A percentile compares a stretch with the other conserved stretches of the same genome.
These are phyloP conservation scores for Oenanthe sinensis DNA, from an alignment of 129 eudicot genomes.

Conservation along the genomic window DNA sequence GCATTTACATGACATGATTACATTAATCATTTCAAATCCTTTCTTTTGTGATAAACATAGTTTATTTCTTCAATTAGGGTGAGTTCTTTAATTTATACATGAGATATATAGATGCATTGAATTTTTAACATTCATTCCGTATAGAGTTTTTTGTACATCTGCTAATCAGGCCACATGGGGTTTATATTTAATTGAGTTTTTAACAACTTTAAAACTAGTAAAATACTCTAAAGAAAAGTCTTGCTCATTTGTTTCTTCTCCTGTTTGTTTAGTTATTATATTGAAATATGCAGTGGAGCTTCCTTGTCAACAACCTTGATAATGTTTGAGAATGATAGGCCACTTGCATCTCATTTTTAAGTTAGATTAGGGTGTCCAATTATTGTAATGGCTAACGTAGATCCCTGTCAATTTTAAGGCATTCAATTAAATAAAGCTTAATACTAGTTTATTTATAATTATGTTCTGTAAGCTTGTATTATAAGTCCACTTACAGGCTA, in stretches of 20 bases:
- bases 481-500: too few relatives aligned
- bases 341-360: neutral
- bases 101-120: conserved; percentile 5
- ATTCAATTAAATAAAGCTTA: too few relatives aligned
- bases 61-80: neutral
- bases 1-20: neutral
- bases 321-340: neutral
- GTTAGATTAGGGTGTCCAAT: neutral
- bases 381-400: neutral
- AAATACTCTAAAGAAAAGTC: neutral
- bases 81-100: neutral
- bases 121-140: neutral
- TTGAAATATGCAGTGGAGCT: neutral
- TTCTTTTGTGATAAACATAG: neutral
- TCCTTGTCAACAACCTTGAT: neutral
- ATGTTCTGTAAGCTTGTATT: too few relatives aligned
- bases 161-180: conserved; percentile 1
- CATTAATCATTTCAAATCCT: neutral
- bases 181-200: neutral
- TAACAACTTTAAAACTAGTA: neutral
- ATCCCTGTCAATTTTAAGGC: neutral
- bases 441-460: neutral
- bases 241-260: neutral
- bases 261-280: neutral
- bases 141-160: neutral